Base-by-base conservation (phyloP, 202 grass and related monocot genomes). In the Panicum hallii region DNA sequence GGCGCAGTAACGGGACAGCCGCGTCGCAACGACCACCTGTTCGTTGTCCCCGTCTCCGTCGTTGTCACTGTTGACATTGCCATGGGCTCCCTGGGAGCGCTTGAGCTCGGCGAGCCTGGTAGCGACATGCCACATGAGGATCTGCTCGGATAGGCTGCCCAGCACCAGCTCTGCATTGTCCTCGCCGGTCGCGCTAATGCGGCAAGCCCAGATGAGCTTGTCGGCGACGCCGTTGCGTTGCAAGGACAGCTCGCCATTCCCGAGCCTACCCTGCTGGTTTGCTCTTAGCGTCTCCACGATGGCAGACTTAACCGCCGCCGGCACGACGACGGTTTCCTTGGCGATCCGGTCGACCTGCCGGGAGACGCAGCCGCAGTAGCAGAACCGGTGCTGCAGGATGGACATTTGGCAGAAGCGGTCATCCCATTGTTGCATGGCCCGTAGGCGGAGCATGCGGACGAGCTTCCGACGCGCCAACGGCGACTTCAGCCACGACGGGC, bases 51-150 rank as follows among this genome's bases (percentile, higher is more conserved):
- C 65, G 3, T 61, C 26, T 26, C 26, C 58, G n/a, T n/a, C n/a
- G 0, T 50, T 17, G 30, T 50, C 45, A 2, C n/a, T 4, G 70
- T 32, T 10, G 16, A 56, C 38, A 15, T 19, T 30, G 10, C 14
- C 53, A 16, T 55, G 82, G 36, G 82, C 63, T 30, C 56, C 67
- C 4, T 79, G 60, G 12, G 60, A 86, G 12, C 74, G 61, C 67
- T 74, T 90, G 60, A 83, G 79, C 74, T 86, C 88, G 43, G 83
- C 22, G 40, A 90, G 80, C 9, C 74, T 74, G 6, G 88, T 90
- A 0, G 88, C 80, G 48, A 87, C 36, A 41, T 90, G 88, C 88
- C 88, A 90, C 16, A 83, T 45, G 0, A 90, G 80, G 34, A 90
- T 87, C 68, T 87, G 67, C 68, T 87, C 61, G 11, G 84, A 79